Conservation (phyloP, 1,284 basidiomycete genomes). For the Leccinum solheimii region DNA sequence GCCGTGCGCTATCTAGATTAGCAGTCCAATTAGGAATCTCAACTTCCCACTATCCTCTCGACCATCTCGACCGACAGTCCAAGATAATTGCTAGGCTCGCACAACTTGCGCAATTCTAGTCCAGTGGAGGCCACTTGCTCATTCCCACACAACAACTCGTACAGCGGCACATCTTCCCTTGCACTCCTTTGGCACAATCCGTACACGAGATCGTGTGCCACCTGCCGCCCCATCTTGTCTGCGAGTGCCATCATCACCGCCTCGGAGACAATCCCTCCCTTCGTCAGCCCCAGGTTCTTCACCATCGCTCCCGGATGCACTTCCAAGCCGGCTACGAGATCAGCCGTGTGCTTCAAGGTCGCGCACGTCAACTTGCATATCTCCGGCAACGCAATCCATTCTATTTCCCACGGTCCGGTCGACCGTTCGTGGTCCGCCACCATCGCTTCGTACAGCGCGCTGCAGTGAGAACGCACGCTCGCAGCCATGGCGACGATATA, state of each 20-base stretch:
- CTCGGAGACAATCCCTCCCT: slow-evolving; percentile 43
- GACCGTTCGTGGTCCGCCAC: slow-evolving; percentile 49
- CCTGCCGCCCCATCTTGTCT: slow-evolving; percentile 41
- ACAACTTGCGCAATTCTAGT: slow-evolving; percentile 34
- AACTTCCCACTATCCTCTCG: background rate
- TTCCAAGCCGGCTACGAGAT: slow-evolving; percentile 39
- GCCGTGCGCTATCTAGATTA: slow-evolving; percentile 9
- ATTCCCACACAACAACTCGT: slow-evolving; percentile 36
- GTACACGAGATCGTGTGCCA: slow-evolving; percentile 45
- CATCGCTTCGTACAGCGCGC: slow-evolving; percentile 44
- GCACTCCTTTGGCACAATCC: slow-evolving; percentile 38
- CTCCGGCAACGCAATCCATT: slow-evolving; percentile 47
- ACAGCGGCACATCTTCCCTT: slow-evolving; percentile 30
- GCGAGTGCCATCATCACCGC: slow-evolving; percentile 49
- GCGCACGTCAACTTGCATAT: slow-evolving; percentile 44
- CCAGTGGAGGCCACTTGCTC: slow-evolving; percentile 30
- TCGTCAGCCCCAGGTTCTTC: slow-evolving; percentile 40
- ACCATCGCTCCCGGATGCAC: slow-evolving; percentile 41
- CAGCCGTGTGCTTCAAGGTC: slow-evolving; percentile 37
- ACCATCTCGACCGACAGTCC: slow-evolving; percentile 43
- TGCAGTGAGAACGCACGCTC: slow-evolving; percentile 40
- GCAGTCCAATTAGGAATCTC: slow-evolving; percentile 2
- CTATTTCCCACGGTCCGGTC: slow-evolving; percentile 49
- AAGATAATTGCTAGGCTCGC: slow-evolving; percentile 41
- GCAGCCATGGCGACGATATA: slow-evolving; percentile 44